Base-by-base conservation (phyloP, 2,329 filamentous ascomycete genomes). In the Calonectria montana region DNA sequence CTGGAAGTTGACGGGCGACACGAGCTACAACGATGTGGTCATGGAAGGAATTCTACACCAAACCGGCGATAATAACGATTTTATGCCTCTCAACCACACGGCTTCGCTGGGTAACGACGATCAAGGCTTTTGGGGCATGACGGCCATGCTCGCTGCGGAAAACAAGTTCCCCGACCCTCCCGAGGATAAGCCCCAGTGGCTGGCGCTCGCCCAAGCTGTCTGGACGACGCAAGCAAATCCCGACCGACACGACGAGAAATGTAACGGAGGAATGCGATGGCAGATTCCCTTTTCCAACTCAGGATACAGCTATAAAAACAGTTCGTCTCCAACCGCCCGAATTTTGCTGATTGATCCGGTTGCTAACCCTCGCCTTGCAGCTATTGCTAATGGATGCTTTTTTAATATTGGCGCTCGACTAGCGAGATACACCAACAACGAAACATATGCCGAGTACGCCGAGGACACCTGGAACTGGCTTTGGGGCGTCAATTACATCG, bases 291-390 rank as follows among this genome's bases (percentile, higher is more conserved):
- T 89, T 1, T 92, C 92, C 75, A 95, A 96, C 79, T 88, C 86
- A 39, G 94, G 94, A 29, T 97, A 94, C 82, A 88, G 92, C 79
- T 95, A 96, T 86, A 97, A 92, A 82, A 92, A 92, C 80, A 88
- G 86, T 87, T 81, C 41, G 83, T 81, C n/a, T 23, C 10, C 16
- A 3, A 18, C 12, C 10, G 18, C 35, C 21, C 4, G 13, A 37
- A 37, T 5, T 21, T 39, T 25, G 2, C 31, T 12, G 3, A 43
- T 7, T 39, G 4, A 3, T 6, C 6, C 4, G 8, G 1, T 65
- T 57, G 61, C 65, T 77, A 65, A 37, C 70, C 53, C 10, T 7
- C 8, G n/a, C 29, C 29, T 1, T 37, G 12, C 45, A 88, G 88
- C 88, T 45, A 88, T 91, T 70, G 88, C 90, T 27, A 92, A 91